Base-by-base conservation (phyloP, 2,329 filamentous ascomycete species). In the Cyclaneusma minus region DNA sequence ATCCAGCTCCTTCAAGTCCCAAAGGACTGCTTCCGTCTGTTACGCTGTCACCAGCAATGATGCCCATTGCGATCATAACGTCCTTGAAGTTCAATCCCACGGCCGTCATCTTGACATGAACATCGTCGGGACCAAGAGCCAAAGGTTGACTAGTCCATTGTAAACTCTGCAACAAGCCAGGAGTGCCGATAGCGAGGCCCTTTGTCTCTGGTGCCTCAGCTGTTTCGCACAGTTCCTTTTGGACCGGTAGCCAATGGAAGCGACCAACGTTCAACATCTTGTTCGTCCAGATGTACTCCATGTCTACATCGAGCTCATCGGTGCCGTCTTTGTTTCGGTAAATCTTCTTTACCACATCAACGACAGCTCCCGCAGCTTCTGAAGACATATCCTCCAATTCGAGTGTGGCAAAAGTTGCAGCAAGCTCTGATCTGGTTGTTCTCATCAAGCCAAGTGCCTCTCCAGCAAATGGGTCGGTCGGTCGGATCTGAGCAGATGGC, bases 1-100 rank as follows among this genome's bases (percentile, higher is more conserved):
- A 27, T n/a, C 45, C 48, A 10, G 40, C 35, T 13, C 29, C 37
- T 35, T 47, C 46, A 6, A 34, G 22, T n/a, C n/a, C n/a, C n/a
- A n/a, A n/a, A n/a, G n/a, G n/a, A n/a, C n/a, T n/a, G n/a, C n/a
- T n/a, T n/a, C n/a, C n/a, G n/a, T n/a, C n/a, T n/a, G n/a, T n/a
- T n/a, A n/a, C 10, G 8, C 39, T 18, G 9, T 32, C 29, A 6
- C 32, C 28, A 17, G 34, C 33, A 6, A 44, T 23, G 12, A 41
- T 30, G 3, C 41, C 42, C 29, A 41, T 32, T 4, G 36, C 30
- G 12, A 38, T 31, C n/a, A 37, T 23, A 4, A 42, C 29, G 27
- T 43, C 40, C 16, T 34, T 33, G 29, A 44, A 41, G 28, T 38
- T 36, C 10, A 42, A 13, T 3, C 33, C 34, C 12, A 21, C 15